A percentile compares a stretch with the other conserved stretches of the same genome.
These are phyloP conservation scores for Plasmodium cynomolgi DNA, from an alignment of 169 alveolate species.

Conservation along the genomic window DNA sequence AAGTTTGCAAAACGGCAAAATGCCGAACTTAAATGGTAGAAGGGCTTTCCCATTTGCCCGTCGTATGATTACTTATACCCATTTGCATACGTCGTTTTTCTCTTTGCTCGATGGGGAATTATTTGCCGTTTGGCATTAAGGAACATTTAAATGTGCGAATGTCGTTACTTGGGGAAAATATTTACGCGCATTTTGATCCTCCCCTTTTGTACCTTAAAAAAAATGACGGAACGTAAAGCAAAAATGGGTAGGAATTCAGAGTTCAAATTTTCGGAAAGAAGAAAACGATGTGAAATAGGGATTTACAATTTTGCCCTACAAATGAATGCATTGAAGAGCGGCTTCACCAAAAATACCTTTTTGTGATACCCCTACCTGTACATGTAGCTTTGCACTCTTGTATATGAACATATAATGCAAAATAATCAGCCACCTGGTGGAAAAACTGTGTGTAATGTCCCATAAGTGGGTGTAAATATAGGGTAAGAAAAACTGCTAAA, in stretches of 20 bases:
- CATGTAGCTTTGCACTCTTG: not conserved
- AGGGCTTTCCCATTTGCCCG: not conserved
- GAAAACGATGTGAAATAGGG: not conserved
- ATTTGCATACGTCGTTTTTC: not conserved
- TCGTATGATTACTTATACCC: not conserved
- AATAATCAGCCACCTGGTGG: not conserved
- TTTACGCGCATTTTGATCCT: not conserved
- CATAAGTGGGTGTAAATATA: not conserved
- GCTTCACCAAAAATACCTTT: not conserved
- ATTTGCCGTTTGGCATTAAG: not conserved
- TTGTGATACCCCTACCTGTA: not conserved
- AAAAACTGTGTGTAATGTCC: not conserved
- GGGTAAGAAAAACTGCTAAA: not conserved
- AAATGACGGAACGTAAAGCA: not conserved
- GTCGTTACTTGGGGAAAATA: not conserved
- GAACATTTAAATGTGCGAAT: not conserved
- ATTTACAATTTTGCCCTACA: not conserved
- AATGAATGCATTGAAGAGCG: not conserved
- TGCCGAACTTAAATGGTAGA: not conserved
- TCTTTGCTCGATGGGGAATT: not conserved
- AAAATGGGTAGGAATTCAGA: not conserved
- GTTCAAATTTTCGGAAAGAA: not conserved
- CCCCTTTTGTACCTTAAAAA: not conserved
- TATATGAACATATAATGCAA: not conserved
- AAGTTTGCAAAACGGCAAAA: not conserved